phyloP scores from a whole-genome alignment of 2,329 filamentous ascomycete genomes.

The Aspergillus pseudoviridinutans region DNA sequence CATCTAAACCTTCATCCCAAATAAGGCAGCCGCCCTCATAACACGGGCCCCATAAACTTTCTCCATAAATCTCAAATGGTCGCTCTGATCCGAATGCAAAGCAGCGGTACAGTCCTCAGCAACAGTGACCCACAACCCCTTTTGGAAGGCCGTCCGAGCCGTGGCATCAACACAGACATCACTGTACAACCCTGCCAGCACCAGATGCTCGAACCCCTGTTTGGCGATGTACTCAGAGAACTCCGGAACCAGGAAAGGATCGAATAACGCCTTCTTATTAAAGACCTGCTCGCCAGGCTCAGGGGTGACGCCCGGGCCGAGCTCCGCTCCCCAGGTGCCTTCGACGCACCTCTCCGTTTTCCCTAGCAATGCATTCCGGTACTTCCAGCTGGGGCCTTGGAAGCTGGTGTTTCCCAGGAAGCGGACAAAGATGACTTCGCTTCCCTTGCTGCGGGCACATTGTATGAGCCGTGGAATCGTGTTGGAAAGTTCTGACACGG shows the following conservation, averaged over 20 bases:
- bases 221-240: neutral
- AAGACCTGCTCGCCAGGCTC: neutral
- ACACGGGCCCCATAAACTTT: neutral
- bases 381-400: neutral
- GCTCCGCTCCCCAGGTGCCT: neutral
- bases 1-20: neutral
- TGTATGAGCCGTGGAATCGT: neutral
- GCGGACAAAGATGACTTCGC: neutral
- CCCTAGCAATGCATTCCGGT: neutral
- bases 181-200: neutral
- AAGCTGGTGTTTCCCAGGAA: conserved; percentile 1
- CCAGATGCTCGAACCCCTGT: neutral
- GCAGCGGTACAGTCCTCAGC: neutral
- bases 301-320: neutral
- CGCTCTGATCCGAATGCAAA: neutral
- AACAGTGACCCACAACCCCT: conserved; percentile 2
- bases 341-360: neutral
- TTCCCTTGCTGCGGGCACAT: neutral
- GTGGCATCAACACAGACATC: conserved; percentile 5
- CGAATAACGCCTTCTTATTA: neutral
- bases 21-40: neutral
- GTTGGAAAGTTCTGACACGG: neutral
- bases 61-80: neutral
- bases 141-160: conserved; percentile 3
- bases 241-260: neutral